Evolutionary conservation across 768 basidiomycete species (phyloP), one percentile per base, ranked within the genome.

Genomic region (Gymnopilus junonius): DNA sequence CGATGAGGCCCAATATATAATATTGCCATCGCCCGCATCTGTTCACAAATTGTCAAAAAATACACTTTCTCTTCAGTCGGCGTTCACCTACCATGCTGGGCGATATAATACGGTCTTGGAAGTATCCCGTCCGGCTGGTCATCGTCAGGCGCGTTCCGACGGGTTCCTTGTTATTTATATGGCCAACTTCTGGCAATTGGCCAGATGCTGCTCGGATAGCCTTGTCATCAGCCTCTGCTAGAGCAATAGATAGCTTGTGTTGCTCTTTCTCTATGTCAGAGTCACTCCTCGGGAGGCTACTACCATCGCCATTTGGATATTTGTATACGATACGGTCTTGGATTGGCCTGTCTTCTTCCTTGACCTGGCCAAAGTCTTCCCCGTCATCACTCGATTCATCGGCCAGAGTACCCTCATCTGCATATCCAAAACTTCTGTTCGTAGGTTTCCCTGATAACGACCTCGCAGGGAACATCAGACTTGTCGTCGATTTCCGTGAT

Each of bases 1-100:
- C 89, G 90, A 70, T 93, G 87, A 1, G 97, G 97, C 1, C 97
- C 97, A 62, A 99, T 91, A 77, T 97, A 97, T 65, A 97, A 79
- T 71, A 97, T 96, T 3, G 97, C 97, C 97, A 99, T 99, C 0
- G 97, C 96, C 35, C 97, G 93, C 94, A 98, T 98, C 97, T 99
- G 69, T n/a, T 45, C 60, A 39, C 27, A 25, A 45, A 42, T 35
- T 17, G 50, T 40, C 21, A 60, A 43, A 23, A 64, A 35, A 17
- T 27, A 11, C 15, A 15, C 17, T 1, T 17, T 57, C 15, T 15
- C 34, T 17, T 12, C 20, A 25, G 10, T 15, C 48, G 48, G 37
- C 3, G 34, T 10, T 60, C 21, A 67, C 93, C 70, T 73, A 97
- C 97, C 96, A 99, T 98, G 71, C 91, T 93, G 0, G 97, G 97